Evolutionary conservation across 495 filamentous ascomycete species (phyloP).

Genomic region (Rusavskia elegans): DNA sequence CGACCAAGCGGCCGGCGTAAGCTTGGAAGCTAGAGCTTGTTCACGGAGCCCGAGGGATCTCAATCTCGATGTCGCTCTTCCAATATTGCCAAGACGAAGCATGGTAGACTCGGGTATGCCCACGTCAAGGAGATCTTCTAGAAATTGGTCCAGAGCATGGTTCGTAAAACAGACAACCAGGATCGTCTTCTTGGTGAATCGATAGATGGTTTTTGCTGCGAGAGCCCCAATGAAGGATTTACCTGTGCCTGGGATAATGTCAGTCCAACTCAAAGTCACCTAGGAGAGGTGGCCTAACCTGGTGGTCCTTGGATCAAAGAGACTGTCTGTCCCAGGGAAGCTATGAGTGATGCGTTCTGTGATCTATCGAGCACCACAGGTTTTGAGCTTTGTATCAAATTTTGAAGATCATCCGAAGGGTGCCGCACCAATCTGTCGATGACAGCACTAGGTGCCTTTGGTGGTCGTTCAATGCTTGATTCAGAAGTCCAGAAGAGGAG

Average conservation of each 20-base stretch:
- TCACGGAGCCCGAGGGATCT: conserved; percentile 27
- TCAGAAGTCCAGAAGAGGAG: conserved; percentile 20
- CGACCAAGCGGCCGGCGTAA: conserved; percentile 18
- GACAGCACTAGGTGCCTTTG: conserved; percentile 6
- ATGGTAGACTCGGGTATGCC: conserved; percentile 39
- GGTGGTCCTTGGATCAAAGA: conserved; percentile 46
- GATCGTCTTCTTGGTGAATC: conserved; percentile 34
- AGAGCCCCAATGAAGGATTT: conserved; percentile 66
- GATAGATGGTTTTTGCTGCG: conserved; percentile 40
- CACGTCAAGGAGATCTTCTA: conserved; percentile 49
- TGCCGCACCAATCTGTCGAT: too few relatives aligned
- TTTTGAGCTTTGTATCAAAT: conserved; percentile 16
- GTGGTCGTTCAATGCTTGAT: conserved; percentile 8
- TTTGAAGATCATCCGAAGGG: conserved; percentile 13
- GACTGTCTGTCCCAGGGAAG: conserved; percentile 41
- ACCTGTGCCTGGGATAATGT: conserved; percentile 43
- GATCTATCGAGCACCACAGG: conserved; percentile 36
- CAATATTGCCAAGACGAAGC: conserved; percentile 42
- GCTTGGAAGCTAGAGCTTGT: conserved; percentile 21
- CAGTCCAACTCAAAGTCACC: conserved; percentile 4
- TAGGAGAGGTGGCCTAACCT: conserved; percentile 28
- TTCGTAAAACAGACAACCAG: conserved; percentile 53
- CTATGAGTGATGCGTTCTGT: conserved; percentile 39
- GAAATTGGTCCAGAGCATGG: conserved; percentile 63
- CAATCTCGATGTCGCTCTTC: conserved; percentile 39